Evolutionary conservation across 495 filamentous ascomycete genomes (phyloP), one percentile per base, ranked within the genome.

Genomic region (Talaromyces proteolyticus): DNA sequence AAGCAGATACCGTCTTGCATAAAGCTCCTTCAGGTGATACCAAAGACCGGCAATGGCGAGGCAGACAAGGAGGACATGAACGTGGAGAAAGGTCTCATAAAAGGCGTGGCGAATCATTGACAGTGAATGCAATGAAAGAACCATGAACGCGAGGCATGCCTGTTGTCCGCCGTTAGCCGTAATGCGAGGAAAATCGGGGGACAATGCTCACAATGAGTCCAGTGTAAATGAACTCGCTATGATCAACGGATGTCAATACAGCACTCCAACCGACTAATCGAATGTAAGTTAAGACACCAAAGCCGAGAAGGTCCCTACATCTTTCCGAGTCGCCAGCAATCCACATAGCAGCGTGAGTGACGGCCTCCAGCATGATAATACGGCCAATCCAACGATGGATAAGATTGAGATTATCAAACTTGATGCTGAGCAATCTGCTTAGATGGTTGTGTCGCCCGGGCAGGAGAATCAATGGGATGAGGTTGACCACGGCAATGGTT

Each of bases 351-450:
- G 80, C 80, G 60, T 93, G 89, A 38, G 79, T 67, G 41, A 92
- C 20, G 2, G 78, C 72, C 63, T 95, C 84, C 16, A 89, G 25
- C 14, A 85, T 79, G 5, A 89, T 80, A 40, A 91, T 78, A 19
- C 89, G 82, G n/a, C 87, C 89, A 54, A 93, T 80, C 88, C 89
- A 95, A 25, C 88, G 80, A 63, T 93, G 89, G 29, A 93, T 62
- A 23, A 95, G 68, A 64, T 92, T 93, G 75, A 84, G 92, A 0
- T 87, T 91, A 67, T 93, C 88, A 64, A 91, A 93, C 57, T 82
- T 85, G 62, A 93, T 79, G 18, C 77, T 78, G 55, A 90, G 76
- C 6, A 89, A 60, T 3, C 62, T 56, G 53, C 91, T 91, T 16
- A 92, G 70, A 18, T 86, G 87, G 61, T 90, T 94, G 69, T 94